Base-by-base conservation (phyloP, 331 rosid genomes). In the Pyrus hybrid region DNA sequence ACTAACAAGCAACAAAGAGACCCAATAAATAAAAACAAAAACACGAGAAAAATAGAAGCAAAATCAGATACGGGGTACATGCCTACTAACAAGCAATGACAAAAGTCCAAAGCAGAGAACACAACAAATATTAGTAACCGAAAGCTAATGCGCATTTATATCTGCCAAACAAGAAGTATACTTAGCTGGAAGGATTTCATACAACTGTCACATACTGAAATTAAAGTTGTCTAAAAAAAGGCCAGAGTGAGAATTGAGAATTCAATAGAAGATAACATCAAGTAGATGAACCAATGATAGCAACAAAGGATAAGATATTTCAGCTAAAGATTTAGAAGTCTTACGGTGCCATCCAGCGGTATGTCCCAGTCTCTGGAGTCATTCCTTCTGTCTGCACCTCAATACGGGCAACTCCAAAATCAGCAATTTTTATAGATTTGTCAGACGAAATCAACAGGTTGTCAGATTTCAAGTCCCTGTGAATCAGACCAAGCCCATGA, bases 291-390 rank as follows among this genome's bases (percentile, higher is more conserved):
- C 13, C 47, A 41, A 41, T 41, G 47, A 41, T 4, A 41, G 47
- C 47, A 41, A 10, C 47, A 33, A 30, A 26, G 32, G 18, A 21
- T 30, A 51, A 16, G 13, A 53, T 4, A 51, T 64, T 17, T 5
- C 11, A 58, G 26, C 51, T 37, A 49, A 53, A 41, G 74, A 13
- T 57, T 32, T 22, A 80, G 20, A 23, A 76, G 58, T 29, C 81
- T 76, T 81, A 76, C 81, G 85, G 88, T 28, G 85, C 88, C 88
- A 84, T 84, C 88, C 88, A 84, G 58, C 81, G 85, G 70, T 81
- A 84, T 1, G 88, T 84, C 58, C 85, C 88, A 0, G 81, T 80
- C 71, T 81, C 85, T 0, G 82, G 74, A 9, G 79, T 80, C 83
- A 84, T 58, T n/a, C n/a, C n/a, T n/a, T n/a, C n/a, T n/a, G n/a